Percentiles rank a stretch among this genome's conserved stretches.
phyloP scores from a whole-genome alignment of 2,329 filamentous ascomycete species.

The Xylariaceae sp. region DNA sequence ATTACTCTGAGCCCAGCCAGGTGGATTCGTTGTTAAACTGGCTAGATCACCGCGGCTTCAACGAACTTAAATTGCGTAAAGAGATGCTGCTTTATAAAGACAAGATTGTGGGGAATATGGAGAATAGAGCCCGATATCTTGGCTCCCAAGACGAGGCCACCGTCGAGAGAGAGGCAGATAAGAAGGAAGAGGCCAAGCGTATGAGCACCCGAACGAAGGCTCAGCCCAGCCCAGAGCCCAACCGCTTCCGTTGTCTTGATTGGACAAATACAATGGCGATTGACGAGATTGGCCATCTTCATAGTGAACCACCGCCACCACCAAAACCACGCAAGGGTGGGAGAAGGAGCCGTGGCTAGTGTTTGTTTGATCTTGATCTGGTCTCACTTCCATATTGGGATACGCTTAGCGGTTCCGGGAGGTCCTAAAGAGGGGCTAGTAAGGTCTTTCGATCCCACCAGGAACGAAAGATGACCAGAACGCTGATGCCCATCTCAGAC shows the following conservation, averaged over 20 bases:
- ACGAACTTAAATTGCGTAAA: constrained; percentile 87
- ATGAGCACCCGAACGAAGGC: constrained; percentile 56
- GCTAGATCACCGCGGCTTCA: constrained; percentile 85
- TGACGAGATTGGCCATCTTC: constrained; percentile 63
- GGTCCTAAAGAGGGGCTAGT: no score
- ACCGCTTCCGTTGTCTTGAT: constrained; percentile 56
- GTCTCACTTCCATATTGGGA: no score
- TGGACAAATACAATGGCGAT: constrained; percentile 65
- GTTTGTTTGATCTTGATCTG: background rate
- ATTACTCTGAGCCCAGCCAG: constrained; percentile 80
- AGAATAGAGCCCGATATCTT: constrained; percentile 77
- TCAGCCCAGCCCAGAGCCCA: constrained; percentile 54
- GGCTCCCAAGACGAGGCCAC: constrained; percentile 48
- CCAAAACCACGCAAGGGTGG: constrained; percentile 58
- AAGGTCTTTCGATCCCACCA: no score
- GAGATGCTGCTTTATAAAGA: constrained; percentile 80
- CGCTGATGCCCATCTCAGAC: no score
- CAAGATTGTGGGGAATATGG: constrained; percentile 80
- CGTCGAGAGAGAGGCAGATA: constrained; percentile 44
- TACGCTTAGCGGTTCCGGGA: no score
- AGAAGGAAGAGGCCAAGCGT: constrained; percentile 48
- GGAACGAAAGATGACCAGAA: no score
- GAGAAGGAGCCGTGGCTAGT: constrained; percentile 48
- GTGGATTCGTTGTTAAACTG: constrained; percentile 83
- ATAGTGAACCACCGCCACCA: constrained; percentile 61